Base-by-base conservation (phyloP, 129 eudicot species). In the Flaveria sonorensis region DNA sequence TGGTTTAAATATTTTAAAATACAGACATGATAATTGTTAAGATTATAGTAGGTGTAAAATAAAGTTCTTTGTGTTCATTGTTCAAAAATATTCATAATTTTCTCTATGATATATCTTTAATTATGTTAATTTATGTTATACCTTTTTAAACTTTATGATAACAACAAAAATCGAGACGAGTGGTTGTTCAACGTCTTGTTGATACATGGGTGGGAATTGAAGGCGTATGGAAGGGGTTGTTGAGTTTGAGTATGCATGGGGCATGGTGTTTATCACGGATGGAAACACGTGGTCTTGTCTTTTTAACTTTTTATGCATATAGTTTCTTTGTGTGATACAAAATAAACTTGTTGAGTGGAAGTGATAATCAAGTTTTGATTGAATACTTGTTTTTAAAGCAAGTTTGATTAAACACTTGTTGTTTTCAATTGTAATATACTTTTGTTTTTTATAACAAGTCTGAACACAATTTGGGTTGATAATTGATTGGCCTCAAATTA, bases 151-250 rank as follows among this genome's bases (percentile, higher is more conserved):
- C 40, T 36, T 36, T 36, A 36, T 36, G 5, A 13, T 12, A 48
- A 13, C 4, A 13, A 47, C 52, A 47, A 47, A 47, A 11, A 47
- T 47, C 4, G 13, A 47, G 16, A 47, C 52, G 4, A 47, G 15
- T 47, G 16, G 52, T 12, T 47, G 52, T 47, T 47, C n/a, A 47
- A 47, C n/a, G 5, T 12, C 52, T 47, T 10, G 12, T 10, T 47
- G 16, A 13, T 47, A 10, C n/a, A 47, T 47, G 53, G 53, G n/a
- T 48, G n/a, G 53, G 53, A 48, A 14, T 48, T 11, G 18, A 48
- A 51, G 63, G 75, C 26, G 75, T 71, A 20, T 71, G 47, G 64
- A 47, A 47, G 21, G 63, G 48, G 75, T 32, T 53, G 56, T 47
- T 47, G 52, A 47, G 52, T 47, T 48, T 11, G 45, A 71, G 63